Base-by-base conservation (phyloP, 495 filamentous ascomycete genomes). In the Xylaria telfairii region DNA sequence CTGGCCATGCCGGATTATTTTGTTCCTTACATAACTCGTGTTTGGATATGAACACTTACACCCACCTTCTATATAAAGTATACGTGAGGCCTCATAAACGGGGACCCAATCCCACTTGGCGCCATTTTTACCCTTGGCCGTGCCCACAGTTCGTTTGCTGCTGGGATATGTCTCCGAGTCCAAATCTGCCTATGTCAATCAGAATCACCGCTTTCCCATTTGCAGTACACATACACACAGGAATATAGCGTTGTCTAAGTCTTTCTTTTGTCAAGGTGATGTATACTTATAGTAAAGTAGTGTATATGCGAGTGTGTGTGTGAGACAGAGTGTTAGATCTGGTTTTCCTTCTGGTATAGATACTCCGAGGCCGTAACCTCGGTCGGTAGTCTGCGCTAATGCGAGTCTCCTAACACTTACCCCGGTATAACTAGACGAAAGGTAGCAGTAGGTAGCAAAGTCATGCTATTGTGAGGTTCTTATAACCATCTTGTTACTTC, bases 71-170 rank as follows among this genome's bases (percentile, higher is more conserved):
- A 67, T 42, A 67, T 57, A 46, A 67, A 67, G 49, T 41, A 32
- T 56, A 67, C 47, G 46, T 26, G 49, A 67, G 49, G 65, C 65
- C 51, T 59, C 65, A 56, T 39, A 57, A 67, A 59, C 39, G 8
- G 64, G n/a, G 47, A 39, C 64, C 46, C 19, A 54, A 39, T 49
- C 64, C 64, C 64, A 62, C 59, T 51, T 67, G 37, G 65, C 34
- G 65, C 51, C 24, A 24, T 41, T 32, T 37, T n/a, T 28, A 67
- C 46, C 47, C 34, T 41, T 37, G 63, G n/a, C 6, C n/a, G 30
- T 59, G 30, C 8, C 56, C 56, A 59, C 39, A 62, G 37, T 62
- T 62, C 39, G 59, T 62, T 62, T 44, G 34, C 39, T 62, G 24
- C 24, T 44, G 57, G 32, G 53, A 15, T 46, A 47, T 15, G 44